Evolutionary conservation across 306 rosid species (phyloP).

Genomic region (Corylus americana): DNA sequence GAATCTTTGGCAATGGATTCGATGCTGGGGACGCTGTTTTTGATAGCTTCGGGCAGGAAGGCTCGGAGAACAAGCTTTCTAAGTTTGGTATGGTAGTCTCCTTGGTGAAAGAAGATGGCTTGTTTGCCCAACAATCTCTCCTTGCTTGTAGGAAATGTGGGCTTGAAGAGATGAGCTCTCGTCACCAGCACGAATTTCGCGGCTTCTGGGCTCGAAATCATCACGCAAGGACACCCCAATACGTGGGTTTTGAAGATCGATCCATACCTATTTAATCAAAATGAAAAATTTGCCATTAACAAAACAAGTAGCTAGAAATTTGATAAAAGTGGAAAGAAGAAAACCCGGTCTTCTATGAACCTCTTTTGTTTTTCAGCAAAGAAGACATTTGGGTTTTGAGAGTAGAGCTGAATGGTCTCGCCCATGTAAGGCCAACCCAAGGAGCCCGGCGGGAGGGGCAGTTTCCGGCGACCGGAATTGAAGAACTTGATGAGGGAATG

Average conservation of each 20-base stretch:
- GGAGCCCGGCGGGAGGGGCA: conserved; percentile 85
- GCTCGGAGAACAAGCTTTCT: conserved; percentile 86
- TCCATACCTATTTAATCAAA: conserved; percentile 59
- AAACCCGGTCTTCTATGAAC: conserved; percentile 26
- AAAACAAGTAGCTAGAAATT: neutral
- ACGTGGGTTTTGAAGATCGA: conserved; percentile 95
- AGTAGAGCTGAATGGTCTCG: conserved; percentile 89
- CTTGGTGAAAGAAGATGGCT: conserved; percentile 92
- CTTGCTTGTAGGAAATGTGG: conserved; percentile 92
- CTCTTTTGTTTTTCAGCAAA: conserved; percentile 67
- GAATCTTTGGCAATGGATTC: conserved; percentile 70
- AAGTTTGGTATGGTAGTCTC: conserved; percentile 83
- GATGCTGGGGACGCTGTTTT: conserved; percentile 46
- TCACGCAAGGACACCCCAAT: conserved; percentile 93
- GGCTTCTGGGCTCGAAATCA: conserved; percentile 92
- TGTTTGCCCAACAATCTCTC: conserved; percentile 96
- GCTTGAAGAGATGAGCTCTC: conserved; percentile 79
- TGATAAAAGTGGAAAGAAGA: neutral
- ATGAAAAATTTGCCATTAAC: conserved; percentile 8
- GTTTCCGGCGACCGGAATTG: conserved; percentile 22
- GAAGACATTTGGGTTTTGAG: conserved; percentile 93
- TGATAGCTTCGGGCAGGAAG: conserved; percentile 76
- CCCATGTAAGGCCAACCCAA: conserved; percentile 90
- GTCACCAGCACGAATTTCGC: conserved; percentile 77
- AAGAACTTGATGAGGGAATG: conserved; percentile 33